A percentile compares a stretch with the other conserved stretches of the same genome.
These are phyloP conservation scores for Trichaptum fuscoviolaceum DNA, from an alignment of 768 basidiomycete genomes.

Conservation along the genomic window DNA sequence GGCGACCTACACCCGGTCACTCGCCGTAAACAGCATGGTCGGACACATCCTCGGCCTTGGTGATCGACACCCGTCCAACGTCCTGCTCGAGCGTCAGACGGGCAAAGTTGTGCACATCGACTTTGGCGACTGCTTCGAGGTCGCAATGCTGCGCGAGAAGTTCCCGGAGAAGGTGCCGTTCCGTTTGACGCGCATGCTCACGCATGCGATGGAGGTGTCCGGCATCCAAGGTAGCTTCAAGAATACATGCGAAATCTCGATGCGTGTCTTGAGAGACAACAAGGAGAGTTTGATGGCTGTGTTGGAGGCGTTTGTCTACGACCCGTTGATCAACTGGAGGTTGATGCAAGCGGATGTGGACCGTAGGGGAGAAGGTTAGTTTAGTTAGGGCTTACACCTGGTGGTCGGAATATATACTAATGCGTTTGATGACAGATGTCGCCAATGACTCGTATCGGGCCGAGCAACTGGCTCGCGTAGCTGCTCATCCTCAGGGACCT, in stretches of 20 bases:
- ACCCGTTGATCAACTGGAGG: constrained; percentile 97
- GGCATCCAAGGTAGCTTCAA: constrained; percentile 98
- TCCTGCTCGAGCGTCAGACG: constrained; percentile 84
- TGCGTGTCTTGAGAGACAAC: constrained; percentile 93
- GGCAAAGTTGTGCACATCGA: constrained; percentile 97
- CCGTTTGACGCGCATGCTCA: constrained; percentile 96
- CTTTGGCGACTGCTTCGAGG: constrained; percentile 97
- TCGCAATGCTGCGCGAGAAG: constrained; percentile 97
- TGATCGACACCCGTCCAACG: constrained; percentile 96
- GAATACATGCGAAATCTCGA: constrained; percentile 94
- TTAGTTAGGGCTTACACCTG: constrained; percentile 12
- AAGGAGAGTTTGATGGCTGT: constrained; percentile 99
- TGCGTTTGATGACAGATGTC: constrained; percentile 25
- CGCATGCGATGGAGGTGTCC: constrained; percentile 99
- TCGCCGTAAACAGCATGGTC: constrained; percentile 98
- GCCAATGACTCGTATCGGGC: constrained; percentile 49
- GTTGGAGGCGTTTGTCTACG: constrained; percentile 97
- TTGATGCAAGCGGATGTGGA: constrained; percentile 83
- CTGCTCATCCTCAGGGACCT: constrained; percentile 74
- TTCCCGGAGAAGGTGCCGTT: constrained; percentile 99
- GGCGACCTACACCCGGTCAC: constrained; percentile 90
- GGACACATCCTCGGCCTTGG: constrained; percentile 96
- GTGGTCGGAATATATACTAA: background rate
- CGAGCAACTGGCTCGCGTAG: constrained; percentile 58
- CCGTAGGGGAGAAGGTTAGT: constrained; percentile 59